Evolutionary conservation across 179 eudicot species (phyloP).

Genomic region (Heliamphora pulchella): DNA sequence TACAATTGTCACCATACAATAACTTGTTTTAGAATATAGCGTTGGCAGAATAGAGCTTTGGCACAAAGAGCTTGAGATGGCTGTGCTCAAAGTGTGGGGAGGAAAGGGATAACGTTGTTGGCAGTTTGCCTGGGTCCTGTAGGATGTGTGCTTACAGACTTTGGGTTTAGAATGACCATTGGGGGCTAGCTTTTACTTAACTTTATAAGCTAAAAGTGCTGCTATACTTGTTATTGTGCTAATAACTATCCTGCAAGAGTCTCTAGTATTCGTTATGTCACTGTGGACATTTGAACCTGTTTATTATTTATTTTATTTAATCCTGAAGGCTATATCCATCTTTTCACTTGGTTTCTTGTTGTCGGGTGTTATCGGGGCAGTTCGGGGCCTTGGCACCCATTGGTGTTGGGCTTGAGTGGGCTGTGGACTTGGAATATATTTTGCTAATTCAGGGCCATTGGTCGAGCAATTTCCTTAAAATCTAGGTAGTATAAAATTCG

Average conservation of each 20-base stretch:
- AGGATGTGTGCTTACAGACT: neutral
- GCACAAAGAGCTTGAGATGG: neutral
- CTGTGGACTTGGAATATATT: no score
- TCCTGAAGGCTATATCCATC: no score
- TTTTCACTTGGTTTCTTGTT: no score
- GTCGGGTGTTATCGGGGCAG: no score
- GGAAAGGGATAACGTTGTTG: neutral
- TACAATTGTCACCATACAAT: neutral
- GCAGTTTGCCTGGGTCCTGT: neutral
- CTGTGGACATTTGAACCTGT: no score
- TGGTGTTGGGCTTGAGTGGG: no score
- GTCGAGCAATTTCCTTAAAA: no score
- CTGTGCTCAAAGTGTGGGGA: neutral
- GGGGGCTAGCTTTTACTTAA: slow-evolving; percentile 1
- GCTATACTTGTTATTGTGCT: no score
- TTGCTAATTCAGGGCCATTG: no score
- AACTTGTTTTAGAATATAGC: neutral
- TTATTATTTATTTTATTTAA: no score
- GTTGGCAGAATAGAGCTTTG: neutral
- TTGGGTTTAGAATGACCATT: neutral
- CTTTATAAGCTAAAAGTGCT: neutral
- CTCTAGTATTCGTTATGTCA: neutral
- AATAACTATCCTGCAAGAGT: slow-evolving; percentile 6
- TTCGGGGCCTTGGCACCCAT: no score
- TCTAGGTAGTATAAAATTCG: no score